phyloP scores from a whole-genome alignment of 2,329 filamentous ascomycete genomes.

The Aspergillus piperis region DNA sequence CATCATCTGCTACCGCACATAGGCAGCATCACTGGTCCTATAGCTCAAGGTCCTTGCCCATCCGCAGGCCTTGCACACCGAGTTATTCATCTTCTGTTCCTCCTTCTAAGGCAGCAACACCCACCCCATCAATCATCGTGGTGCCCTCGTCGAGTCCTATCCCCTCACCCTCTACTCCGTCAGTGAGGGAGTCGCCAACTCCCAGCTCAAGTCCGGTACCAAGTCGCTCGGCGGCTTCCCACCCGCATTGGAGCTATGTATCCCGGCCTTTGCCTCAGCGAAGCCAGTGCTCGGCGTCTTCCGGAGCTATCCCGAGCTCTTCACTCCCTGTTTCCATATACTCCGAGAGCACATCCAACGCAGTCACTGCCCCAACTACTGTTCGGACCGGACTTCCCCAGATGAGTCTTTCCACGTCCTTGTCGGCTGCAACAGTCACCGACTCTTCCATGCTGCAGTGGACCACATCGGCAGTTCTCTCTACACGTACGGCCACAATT shows the following conservation, averaged over 20 bases:
- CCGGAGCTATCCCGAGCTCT: not conserved
- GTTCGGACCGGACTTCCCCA: not conserved
- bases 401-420: not conserved
- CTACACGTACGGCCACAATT: not conserved
- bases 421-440: not conserved
- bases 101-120: not conserved
- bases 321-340: not conserved
- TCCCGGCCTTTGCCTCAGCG: not conserved
- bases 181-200: not conserved
- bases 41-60: not conserved
- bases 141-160: not conserved
- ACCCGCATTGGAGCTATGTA: not conserved
- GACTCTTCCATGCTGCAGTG: not conserved
- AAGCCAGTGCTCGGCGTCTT: not conserved
- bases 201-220: not conserved
- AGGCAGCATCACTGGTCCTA: constrained; percentile 1
- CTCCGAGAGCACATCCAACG: not conserved
- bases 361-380: not conserved
- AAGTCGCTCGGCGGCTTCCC: not conserved
- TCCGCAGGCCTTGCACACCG: not conserved
- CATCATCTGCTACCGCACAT: not conserved
- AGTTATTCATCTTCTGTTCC: not conserved
- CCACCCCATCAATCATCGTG: not conserved
- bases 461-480: not conserved
- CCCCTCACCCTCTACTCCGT: not conserved